These are phyloP conservation scores for Chiua sp. DNA, from an alignment of 1,284 basidiomycete species.

Conservation along the genomic window DNA sequence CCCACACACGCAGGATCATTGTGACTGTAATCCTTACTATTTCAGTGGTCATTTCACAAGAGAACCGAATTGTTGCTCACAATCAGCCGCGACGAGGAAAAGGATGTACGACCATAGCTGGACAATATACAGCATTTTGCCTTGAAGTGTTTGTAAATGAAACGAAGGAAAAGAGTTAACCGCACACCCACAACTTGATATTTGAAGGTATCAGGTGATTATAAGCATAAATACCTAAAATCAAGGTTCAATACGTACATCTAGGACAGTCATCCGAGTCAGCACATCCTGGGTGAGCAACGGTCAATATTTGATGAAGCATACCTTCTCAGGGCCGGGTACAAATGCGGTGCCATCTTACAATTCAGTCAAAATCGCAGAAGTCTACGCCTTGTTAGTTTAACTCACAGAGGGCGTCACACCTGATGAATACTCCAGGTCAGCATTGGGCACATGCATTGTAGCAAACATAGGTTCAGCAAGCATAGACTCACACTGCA, in stretches of 20 bases:
- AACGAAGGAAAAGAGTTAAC: too few relatives aligned
- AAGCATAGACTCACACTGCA: too few relatives aligned
- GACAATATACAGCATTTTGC: background rate
- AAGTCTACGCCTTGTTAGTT: too few relatives aligned
- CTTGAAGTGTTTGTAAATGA: background rate
- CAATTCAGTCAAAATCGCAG: background rate
- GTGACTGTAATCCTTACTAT: too few relatives aligned
- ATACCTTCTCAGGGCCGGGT: background rate
- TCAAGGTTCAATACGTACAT: background rate
- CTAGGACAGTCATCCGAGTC: background rate
- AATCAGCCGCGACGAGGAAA: conserved; percentile 15
- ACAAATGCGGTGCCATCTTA: conserved; percentile 4
- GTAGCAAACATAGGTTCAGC: too few relatives aligned
- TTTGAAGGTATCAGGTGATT: background rate
- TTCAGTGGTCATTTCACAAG: too few relatives aligned
- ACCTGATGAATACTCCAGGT: background rate
- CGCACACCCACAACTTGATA: conserved; percentile 10
- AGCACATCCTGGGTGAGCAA: background rate
- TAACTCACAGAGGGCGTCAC: background rate
- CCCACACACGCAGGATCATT: too few relatives aligned
- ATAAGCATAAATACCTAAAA: background rate
- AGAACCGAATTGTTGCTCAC: background rate
- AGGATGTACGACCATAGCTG: conserved; percentile 6
- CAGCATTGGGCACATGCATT: too few relatives aligned
- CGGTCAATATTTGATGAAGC: too few relatives aligned